Evolutionary conservation across 345 rosid species (phyloP), one percentile per base, ranked within the genome.

Genomic region (Brassica juncea): DNA sequence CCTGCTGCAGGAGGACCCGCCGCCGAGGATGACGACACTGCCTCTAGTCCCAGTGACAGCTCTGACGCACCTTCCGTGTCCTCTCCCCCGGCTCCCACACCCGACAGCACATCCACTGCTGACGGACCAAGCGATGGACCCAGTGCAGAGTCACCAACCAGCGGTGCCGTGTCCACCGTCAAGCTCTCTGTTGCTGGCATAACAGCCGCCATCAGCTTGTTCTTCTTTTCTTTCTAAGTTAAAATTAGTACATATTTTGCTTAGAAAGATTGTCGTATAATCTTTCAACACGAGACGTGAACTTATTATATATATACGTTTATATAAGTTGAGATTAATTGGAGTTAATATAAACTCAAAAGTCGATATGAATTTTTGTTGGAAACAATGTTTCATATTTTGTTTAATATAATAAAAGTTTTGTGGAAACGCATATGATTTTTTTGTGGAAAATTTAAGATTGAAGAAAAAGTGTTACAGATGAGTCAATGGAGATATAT

Each of bases 191-290:
- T 71, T 47, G 72, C 2, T 10, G 23, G 70, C 35, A 44, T 64
- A 23, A 2, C 72, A 2, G 65, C 31, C 4, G 37, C 21, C 14
- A 8, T 59, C 8, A 44, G 70, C 4, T 9, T 75, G 9, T 71
- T 81, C 32, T 65, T 76, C 8, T 76, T 76, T 16, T 74, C 79
- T 62, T 21, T 81, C 59, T 76, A 76, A 81, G 39, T 66, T 71
- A 32, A 57, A 57, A 31, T 49, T n/a, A 16, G 25, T 47, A 8
- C 4, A 32, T 5, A 1, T 59, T 79, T 66, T 59, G 3, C 6
- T 70, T 70, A 54, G 78, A 73, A 68, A 4, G 74, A 79, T 80
- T 62, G 37, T 25, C 15, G n/a, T 74, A 30, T 16, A 8, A 30
- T 59, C 15, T 71, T 54, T 52, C 57, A 59, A 72, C 19, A 66